Conservation (phyloP, 306 rosid genomes). For the Herpetospermum pedunculosum region DNA sequence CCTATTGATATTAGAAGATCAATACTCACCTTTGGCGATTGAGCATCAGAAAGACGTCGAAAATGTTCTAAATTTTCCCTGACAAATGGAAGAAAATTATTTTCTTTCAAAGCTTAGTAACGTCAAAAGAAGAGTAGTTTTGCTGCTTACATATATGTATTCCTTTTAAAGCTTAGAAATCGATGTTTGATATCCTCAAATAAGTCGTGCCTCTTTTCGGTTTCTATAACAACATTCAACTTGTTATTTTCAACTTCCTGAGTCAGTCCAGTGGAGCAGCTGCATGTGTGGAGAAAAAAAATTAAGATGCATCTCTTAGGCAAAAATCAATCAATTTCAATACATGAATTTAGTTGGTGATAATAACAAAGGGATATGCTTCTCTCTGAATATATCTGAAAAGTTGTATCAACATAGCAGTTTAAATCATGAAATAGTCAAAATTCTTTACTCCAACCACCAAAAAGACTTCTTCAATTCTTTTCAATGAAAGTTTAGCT, state of each 20-base stretch:
- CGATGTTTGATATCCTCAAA: slow-evolving; percentile 59
- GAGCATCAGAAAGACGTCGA: slow-evolving; percentile 60
- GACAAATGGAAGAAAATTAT: slow-evolving; percentile 16
- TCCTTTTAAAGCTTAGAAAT: slow-evolving; percentile 61
- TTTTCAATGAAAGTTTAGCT: not conserved
- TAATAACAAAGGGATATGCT: slow-evolving; percentile 10
- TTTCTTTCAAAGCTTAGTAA: not conserved
- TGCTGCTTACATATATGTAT: slow-evolving; percentile 50
- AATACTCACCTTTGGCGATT: slow-evolving; percentile 67
- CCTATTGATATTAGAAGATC: slow-evolving; percentile 5
- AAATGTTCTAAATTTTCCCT: slow-evolving; percentile 60
- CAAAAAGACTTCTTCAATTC: not conserved
- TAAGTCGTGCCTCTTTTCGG: slow-evolving; percentile 29
- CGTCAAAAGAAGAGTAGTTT: slow-evolving; percentile 9
- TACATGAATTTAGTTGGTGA: slow-evolving; percentile 7
- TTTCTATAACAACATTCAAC: slow-evolving; percentile 24
- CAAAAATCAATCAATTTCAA: not conserved
- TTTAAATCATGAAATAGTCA: slow-evolving; percentile 16
- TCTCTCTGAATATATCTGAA: slow-evolving; percentile 24
- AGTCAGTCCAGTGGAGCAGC: slow-evolving; percentile 24
- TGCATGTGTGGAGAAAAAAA: not conserved
- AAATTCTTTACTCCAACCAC: slow-evolving; percentile 9
- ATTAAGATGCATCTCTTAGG: not conserved
- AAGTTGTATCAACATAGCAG: slow-evolving; percentile 9
- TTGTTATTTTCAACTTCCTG: slow-evolving; percentile 33